Evolutionary conservation across 208 protist species (phyloP).

Genomic region (Crithidia fasciculata): DNA sequence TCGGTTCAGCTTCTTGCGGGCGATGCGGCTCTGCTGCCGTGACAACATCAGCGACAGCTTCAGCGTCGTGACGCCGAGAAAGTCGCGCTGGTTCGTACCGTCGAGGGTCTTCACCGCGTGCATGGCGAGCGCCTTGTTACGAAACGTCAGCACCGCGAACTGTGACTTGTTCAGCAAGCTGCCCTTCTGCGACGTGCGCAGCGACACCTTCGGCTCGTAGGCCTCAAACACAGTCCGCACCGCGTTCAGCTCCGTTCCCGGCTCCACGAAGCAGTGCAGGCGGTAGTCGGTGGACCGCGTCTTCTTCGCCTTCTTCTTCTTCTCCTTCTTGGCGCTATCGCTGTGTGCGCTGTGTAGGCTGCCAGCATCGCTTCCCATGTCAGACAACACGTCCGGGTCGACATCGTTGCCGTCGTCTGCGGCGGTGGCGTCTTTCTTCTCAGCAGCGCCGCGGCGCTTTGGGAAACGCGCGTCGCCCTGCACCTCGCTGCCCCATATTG

Average conservation of each 20-base stretch:
- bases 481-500: conserved; percentile 88
- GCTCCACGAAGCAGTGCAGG: conserved; percentile 88
- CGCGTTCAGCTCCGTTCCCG: conserved; percentile 85
- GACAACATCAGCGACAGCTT: conserved; percentile 86
- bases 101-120: conserved; percentile 82
- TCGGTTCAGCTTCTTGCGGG: conserved; percentile 58
- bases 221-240: conserved; percentile 85
- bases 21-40: conserved; percentile 73
- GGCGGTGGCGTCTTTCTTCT: conserved; percentile 34
- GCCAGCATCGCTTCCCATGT: conserved; percentile 47
- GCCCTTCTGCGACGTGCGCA: conserved; percentile 84
- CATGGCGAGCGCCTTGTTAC: conserved; percentile 86
- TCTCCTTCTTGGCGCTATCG: conserved; percentile 27
- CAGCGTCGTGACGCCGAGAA: conserved; percentile 66
- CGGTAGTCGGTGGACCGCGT: conserved; percentile 55
- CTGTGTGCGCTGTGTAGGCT: conserved; percentile 38
- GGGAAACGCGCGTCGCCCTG: conserved; percentile 73
- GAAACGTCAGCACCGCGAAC: conserved; percentile 89
- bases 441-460: conserved; percentile 48
- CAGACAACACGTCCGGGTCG: conserved; percentile 46
- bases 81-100: conserved; percentile 81
- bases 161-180: conserved; percentile 90
- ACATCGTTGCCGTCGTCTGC: conserved; percentile 38
- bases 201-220: conserved; percentile 85
- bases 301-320: conserved; percentile 43